Evolutionary conservation across 2,329 filamentous ascomycete species (phyloP), one percentile per base, ranked within the genome.

Genomic region (Dothideomycetidae sp.): DNA sequence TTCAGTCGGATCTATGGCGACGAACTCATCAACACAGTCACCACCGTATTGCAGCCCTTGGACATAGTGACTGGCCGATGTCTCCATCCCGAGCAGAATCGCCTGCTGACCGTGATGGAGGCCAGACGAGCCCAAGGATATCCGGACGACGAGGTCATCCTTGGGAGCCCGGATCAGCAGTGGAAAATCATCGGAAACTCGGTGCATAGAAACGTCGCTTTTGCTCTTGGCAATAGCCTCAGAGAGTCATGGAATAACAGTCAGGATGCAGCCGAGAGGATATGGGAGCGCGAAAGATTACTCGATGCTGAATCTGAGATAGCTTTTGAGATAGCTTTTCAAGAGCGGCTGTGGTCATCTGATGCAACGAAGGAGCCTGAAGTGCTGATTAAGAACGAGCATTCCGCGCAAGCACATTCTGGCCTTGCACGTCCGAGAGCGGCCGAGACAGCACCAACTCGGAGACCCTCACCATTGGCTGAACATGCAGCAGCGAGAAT

Each of bases 171-270:
- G 0, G 7, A 26, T 0, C 59, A 74, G 1, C 76, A 82, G 50
- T 75, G 71, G 59, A 70, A 66, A 38, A 71, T 82, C 13, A 63
- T 86, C 0, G 83, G 83, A 0, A 92, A 92, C 53, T 81, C 76
- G 17, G 82, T 92, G 0, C 72, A 81, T 2, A 62, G 81, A 5
- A 70, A 73, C 15, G 70, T 82, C 1, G 71, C 80, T 0, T 55
- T 84, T 12, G 72, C 73, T 0, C 53, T 85, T 1, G 82, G 82
- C 0, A 49, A 81, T 4, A 38, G 36, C 28, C 29, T 38, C 2
- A 32, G n/a, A 11, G 17, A 38, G n/a, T n/a, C n/a, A n/a, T n/a
- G n/a, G n/a, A n/a, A n/a, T n/a, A n/a, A n/a, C n/a, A n/a, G n/a
- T n/a, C n/a, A n/a, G n/a, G n/a, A n/a, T n/a, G n/a, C n/a, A n/a